Evolutionary conservation across 495 filamentous ascomycete species (phyloP).

Genomic region (Annulohypoxylon nitens): DNA sequence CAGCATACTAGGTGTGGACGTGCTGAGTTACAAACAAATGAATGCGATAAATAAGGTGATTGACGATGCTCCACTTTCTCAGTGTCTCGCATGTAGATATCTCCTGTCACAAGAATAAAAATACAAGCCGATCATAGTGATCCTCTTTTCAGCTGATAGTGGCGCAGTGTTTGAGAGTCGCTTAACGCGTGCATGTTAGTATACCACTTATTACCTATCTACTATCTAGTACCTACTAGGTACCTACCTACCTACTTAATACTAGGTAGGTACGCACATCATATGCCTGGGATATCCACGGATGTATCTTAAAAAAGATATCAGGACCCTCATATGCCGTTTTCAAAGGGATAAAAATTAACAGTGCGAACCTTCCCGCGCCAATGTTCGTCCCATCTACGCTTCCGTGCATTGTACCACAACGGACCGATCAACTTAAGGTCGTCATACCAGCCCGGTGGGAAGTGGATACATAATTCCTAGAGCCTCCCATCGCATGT

Average conservation of each 20-base stretch:
- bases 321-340: neutral
- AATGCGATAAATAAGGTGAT: constrained; percentile 6
- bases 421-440: constrained; percentile 22
- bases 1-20: neutral
- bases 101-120: constrained; percentile 8
- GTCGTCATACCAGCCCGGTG: constrained; percentile 25
- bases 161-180: constrained; percentile 11
- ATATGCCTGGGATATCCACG: neutral
- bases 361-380: constrained; percentile 5
- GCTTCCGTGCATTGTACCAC: constrained; percentile 14
- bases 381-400: constrained; percentile 9
- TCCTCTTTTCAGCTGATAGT: constrained; percentile 10
- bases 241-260: neutral
- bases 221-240: too few relatives aligned
- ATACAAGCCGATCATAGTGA: neutral
- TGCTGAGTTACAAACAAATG: neutral
- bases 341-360: neutral
- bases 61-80: neutral
- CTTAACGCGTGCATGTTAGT: neutral
- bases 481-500: constrained; percentile 1
- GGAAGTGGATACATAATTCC: constrained; percentile 12
- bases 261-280: neutral
- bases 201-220: too few relatives aligned
- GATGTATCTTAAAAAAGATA: neutral
- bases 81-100: constrained; percentile 7